Percentiles rank a stretch among this genome's conserved stretches.
Evolutionary conservation across 2,329 filamentous ascomycete genomes (phyloP).

Genomic region (Phialophora macrospora): DNA sequence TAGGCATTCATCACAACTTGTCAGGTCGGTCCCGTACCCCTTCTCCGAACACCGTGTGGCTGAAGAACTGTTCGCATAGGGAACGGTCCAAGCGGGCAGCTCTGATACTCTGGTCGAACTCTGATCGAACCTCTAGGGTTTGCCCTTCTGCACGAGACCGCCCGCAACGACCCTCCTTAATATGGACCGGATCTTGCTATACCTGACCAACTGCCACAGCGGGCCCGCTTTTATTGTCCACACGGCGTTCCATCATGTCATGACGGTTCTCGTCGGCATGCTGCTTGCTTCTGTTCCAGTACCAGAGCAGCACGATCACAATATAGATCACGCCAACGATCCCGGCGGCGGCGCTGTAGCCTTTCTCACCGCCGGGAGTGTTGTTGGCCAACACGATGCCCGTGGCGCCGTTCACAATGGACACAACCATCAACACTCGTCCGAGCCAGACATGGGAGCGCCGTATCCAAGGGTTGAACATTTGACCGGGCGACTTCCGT

Average conservation of each 20-base stretch:
- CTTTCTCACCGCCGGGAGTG: background rate
- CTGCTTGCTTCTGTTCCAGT: background rate
- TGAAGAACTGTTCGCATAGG: too few species aligned
- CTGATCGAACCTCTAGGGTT: too few species aligned
- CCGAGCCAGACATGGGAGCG: background rate
- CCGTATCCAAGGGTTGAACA: background rate
- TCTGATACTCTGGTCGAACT: too few species aligned
- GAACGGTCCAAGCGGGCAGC: too few species aligned
- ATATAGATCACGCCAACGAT: background rate
- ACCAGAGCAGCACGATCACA: background rate
- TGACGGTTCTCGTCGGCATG: background rate
- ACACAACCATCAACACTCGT: background rate
- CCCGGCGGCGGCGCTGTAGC: background rate
- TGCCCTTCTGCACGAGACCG: too few species aligned
- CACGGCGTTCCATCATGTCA: background rate
- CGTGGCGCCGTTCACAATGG: background rate
- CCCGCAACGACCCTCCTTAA: too few species aligned
- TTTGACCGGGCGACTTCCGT: background rate
- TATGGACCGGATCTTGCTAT: background rate
- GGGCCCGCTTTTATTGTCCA: background rate
- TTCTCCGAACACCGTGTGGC: too few species aligned
- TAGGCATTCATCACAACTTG: too few species aligned
- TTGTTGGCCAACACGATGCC: background rate
- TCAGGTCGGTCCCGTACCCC: too few species aligned
- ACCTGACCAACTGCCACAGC: background rate